Evolutionary conservation across 257 asterid genomes (phyloP), one percentile per base, ranked within the genome.

Genomic region (Solanum sitiens): DNA sequence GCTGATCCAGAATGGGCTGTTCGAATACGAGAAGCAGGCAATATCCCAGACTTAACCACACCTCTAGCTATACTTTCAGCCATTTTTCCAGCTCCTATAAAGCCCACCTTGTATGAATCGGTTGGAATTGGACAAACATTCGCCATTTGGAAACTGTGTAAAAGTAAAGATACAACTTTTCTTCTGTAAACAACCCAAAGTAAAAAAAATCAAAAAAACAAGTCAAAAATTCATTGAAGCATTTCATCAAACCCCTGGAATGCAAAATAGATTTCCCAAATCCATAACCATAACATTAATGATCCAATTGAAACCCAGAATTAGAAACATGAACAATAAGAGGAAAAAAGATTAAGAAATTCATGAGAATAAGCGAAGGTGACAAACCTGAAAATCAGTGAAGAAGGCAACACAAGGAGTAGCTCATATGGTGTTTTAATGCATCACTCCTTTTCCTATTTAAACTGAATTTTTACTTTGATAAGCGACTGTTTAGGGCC

Each of bases 1-100:
- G 91, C 92, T 1, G 89, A n/a, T 77, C 93, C 92, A 76, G 84
- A 93, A 59, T 97, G 98, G 42, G 99, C 96, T 2, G 98, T 95
- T 16, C 94, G 89, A 89, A 97, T 93, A 63, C 92, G 91, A 71
- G 95, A 90, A 91, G 97, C 95, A 53, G 98, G 98, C 90, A 97
- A 88, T n/a, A 91, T 45, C 11, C 96, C 98, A 1, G 98, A 97
- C 6, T 92, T 92, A 87, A 94, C 95, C 8, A 94, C 95, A 39
- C 98, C 99, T 85, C 95, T 95, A 32, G 98, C 98, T 79, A 97
- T 95, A 94, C 98, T 97, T 90, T 95, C 99, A 8, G 99, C 98
- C 96, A 97, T 89, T 92, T 97, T 97, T 2, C 99, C 99, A 73
- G 98, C 99, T 83, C 99, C 99, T 44, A 97, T 91, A 65, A 97